Evolutionary conservation across 306 rosid genomes (phyloP), one percentile per base, ranked within the genome.

Genomic region (Purshia tridentata): DNA sequence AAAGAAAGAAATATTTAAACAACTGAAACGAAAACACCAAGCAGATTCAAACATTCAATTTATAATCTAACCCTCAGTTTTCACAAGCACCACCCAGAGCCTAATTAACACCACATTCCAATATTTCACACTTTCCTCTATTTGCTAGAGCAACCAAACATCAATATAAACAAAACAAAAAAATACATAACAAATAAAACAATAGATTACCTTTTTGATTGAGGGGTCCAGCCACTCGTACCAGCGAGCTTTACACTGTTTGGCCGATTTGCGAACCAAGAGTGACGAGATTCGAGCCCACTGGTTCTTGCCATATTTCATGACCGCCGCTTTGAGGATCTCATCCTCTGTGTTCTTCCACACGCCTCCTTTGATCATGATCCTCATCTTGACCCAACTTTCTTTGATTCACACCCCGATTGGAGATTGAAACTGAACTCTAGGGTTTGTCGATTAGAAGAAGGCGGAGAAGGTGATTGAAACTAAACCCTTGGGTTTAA

Each of bases 271-370:
- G 65, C 98, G 97, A 60, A 92, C 97, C 14, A 92, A 87, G 7
- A 90, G 97, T 19, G 98, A 93, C 6, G 98, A 93, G 62, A 93
- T 93, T 19, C 98, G 92, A 80, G 97, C 98, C 98, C 98, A 93
- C 61, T 93, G 97, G 78, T 93, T 93, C 67, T 93, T 90, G 3
- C 98, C 96, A 77, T 90, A 92, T 65, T 92, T 92, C 98, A 92
- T 92, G 19, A 90, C 98, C 83, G 96, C 98, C 18, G 98, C 98
- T 79, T 92, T 92, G 11, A 92, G 90, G 81, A 92, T 90, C 88
- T 92, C 98, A 88, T 92, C 98, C 68, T 92, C 97, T 19, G 98
- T 92, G 96, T 92, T 92, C 78, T 92, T 92, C 96, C 98, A 90
- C 77, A 92, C 97, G 74, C 97, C 97, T 18, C 97, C 98, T 70